Conservation (phyloP, 805 yeast species). For the Cyberlindnera mycetangii region DNA sequence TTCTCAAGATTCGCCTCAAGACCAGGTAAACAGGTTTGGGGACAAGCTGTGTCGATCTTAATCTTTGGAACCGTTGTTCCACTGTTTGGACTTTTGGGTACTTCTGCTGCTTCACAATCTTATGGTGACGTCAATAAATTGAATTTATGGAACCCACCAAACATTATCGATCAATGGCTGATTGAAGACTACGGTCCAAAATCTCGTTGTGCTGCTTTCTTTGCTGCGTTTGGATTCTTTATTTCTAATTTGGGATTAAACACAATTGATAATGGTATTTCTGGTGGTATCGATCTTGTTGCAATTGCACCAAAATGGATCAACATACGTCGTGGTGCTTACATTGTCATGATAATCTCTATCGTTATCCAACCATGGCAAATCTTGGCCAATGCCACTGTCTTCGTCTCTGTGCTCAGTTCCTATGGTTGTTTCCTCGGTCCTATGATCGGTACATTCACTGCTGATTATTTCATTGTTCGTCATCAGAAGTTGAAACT, state of each 20-base stretch:
- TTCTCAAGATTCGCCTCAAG: constrained; percentile 37
- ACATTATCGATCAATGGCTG: constrained; percentile 39
- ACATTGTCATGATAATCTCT: constrained; percentile 68
- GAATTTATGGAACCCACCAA: constrained; percentile 46
- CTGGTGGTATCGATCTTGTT: constrained; percentile 51
- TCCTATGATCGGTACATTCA: constrained; percentile 38
- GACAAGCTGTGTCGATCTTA: constrained; percentile 35
- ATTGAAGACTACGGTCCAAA: constrained; percentile 34
- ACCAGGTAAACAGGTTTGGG: constrained; percentile 37
- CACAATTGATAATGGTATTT: constrained; percentile 40
- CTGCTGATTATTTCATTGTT: constrained; percentile 35
- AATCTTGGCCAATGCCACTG: constrained; percentile 27
- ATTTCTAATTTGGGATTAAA: constrained; percentile 36
- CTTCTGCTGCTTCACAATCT: constrained; percentile 40
- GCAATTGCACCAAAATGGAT: constrained; percentile 49
- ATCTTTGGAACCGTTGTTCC: constrained; percentile 43
- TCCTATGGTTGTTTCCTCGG: constrained; percentile 41
- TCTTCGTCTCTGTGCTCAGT: constrained; percentile 23
- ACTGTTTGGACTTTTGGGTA: constrained; percentile 42
- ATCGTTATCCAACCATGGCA: constrained; percentile 77
- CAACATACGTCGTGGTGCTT: constrained; percentile 59
- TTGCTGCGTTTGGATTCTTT: constrained; percentile 34
- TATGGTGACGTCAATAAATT: constrained; percentile 33
- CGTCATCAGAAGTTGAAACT: constrained; percentile 39
- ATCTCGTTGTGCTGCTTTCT: constrained; percentile 48